Evolutionary conservation across 306 rosid genomes (phyloP), one percentile per base, ranked within the genome.

Genomic region (Trifolium pratense): DNA sequence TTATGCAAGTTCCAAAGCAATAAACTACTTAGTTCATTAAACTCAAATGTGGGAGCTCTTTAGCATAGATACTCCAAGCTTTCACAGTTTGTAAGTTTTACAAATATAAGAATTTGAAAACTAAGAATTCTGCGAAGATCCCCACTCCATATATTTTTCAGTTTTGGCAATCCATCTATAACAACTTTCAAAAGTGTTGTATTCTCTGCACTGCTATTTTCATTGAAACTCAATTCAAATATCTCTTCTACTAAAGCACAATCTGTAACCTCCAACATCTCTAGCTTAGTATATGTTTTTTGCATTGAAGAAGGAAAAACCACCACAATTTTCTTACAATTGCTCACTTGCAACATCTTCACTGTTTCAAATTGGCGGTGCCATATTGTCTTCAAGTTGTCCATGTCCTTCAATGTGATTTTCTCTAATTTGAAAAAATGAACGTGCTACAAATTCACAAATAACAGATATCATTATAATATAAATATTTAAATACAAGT

Each of bases 351-450:
- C 23, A 66, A 45, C 57, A 6, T 14, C 40, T 66, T 66, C 39
- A 25, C 8, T 23, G 7, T 23, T 2, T 43, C 15, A 43, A 66
- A 66, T 3, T 66, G 71, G 3, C 1, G 0, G 57, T 66, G 56
- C 71, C 71, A 66, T 25, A 45, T 25, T 43, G 40, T 66, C 25
- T 66, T 66, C 71, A 45, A 43, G 23, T 23, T 43, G 6, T 43
- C 26, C 71, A 66, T 66, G 25, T 66, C 57, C 40, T 66, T 66
- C 23, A 66, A 7, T 43, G 15, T 66, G 15, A 66, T 15, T 23
- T 29, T 43, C 39, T 66, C 71, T 9, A 66, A 66, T 66, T 66
- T 66, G 8, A 0, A 7, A 8, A 66, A 66, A 13, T 9, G 9
- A 66, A 23, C 71, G n/a, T n/a, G n/a, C 71, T 66, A 25, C 25